Conservation (phyloP, 2,329 filamentous ascomycete species). For the Colletotrichum horii region DNA sequence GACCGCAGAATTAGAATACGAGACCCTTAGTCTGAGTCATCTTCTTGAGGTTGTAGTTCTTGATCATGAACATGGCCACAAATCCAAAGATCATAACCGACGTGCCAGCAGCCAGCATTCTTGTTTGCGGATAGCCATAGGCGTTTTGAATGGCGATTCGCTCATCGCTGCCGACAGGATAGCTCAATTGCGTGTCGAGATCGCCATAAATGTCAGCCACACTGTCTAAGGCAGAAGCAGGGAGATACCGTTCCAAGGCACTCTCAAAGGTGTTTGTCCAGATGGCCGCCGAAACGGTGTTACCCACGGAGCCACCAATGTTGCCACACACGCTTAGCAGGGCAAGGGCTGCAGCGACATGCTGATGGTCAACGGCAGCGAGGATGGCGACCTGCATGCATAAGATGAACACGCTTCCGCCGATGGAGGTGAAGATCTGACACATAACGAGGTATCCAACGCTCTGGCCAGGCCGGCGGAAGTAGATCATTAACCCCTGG, state of each 20-base stretch:
- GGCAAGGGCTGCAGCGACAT: constrained; percentile 55
- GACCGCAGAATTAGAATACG: constrained; percentile 43
- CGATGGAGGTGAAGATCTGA: constrained; percentile 50
- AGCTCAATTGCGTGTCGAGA: constrained; percentile 54
- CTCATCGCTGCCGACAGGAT: constrained; percentile 44
- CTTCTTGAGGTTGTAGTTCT: constrained; percentile 52
- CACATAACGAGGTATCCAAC: constrained; percentile 44
- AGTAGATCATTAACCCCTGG: constrained; percentile 49
- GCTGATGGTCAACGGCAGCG: constrained; percentile 57
- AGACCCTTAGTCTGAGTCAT: constrained; percentile 55
- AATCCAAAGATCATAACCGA: constrained; percentile 30
- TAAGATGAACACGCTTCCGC: constrained; percentile 31
- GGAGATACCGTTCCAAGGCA: constrained; percentile 55
- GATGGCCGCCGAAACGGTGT: constrained; percentile 45
- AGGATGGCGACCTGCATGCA: constrained; percentile 64
- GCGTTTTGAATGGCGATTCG: constrained; percentile 59
- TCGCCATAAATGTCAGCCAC: constrained; percentile 56
- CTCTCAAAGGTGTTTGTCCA: constrained; percentile 47
- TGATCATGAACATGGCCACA: constrained; percentile 48
- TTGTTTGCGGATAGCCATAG: constrained; percentile 55
- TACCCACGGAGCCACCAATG: constrained; percentile 50
- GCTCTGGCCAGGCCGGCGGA: constrained; percentile 37
- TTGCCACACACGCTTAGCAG: constrained; percentile 49
- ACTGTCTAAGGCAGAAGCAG: constrained; percentile 38
- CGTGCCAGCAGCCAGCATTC: constrained; percentile 43